phyloP scores from a whole-genome alignment of 73 alveolate genomes.

The Paramecium sexaurelia region DNA sequence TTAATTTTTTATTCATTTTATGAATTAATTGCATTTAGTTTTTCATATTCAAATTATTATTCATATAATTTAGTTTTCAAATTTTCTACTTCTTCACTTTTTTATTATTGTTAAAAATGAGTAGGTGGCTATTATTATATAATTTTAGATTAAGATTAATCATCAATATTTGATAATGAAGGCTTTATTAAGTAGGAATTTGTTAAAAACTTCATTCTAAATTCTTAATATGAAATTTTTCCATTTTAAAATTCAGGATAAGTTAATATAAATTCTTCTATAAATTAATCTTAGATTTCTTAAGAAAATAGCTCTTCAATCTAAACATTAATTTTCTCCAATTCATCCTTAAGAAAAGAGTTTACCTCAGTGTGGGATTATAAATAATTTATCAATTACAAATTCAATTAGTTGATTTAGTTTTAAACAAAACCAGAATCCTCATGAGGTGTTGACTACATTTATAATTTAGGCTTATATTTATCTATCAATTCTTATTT shows the following conservation, averaged over 20 bases:
- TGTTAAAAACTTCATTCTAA: neutral
- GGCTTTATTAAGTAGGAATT: neutral
- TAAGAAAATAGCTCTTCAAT: neutral
- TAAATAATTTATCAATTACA: neutral
- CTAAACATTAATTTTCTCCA: neutral
- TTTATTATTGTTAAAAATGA: no score
- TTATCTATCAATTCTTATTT: neutral
- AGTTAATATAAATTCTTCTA: neutral
- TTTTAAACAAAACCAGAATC: neutral
- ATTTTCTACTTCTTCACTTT: neutral
- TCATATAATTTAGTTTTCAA: neutral
- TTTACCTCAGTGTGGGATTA: neutral
- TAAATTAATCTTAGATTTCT: neutral
- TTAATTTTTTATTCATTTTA: neutral
- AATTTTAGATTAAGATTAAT: no score
- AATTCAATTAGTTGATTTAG: neutral
- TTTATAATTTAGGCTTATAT: neutral
- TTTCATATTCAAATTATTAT: neutral
- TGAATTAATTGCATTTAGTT: neutral
- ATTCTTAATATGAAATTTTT: neutral
- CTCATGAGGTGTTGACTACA: neutral
- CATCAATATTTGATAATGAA: no score
- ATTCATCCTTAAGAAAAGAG: neutral
- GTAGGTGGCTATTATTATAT: no score
- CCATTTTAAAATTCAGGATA: neutral